Evolutionary conservation across 768 basidiomycete species (phyloP).

Genomic region (Termitomyces sp.): DNA sequence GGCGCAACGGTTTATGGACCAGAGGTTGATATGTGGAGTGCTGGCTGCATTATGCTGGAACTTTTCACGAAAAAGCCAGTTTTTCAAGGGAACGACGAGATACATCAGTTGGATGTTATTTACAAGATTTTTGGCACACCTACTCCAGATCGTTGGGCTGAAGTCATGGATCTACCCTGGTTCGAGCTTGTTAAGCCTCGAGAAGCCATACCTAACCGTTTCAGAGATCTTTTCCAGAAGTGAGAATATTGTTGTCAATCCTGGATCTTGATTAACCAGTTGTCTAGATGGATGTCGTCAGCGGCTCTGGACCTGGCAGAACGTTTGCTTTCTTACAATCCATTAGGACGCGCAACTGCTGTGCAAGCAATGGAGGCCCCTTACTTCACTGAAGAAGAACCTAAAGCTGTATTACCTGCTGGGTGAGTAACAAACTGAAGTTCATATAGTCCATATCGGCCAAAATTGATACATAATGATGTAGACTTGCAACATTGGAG

Average conservation of each 20-base stretch:
- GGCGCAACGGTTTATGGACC: slow-evolving; percentile 96
- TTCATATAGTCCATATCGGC: neutral
- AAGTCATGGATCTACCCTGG: slow-evolving; percentile 85
- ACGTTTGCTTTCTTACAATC: slow-evolving; percentile 75
- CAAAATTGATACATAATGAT: slow-evolving; percentile 2
- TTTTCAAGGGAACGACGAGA: slow-evolving; percentile 98
- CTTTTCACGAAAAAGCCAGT: slow-evolving; percentile 91
- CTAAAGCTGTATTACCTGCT: slow-evolving; percentile 63
- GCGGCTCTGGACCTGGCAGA: slow-evolving; percentile 87
- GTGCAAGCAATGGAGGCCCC: slow-evolving; percentile 71
- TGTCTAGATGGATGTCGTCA: slow-evolving; percentile 73
- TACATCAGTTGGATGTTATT: slow-evolving; percentile 92
- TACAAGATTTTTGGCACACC: slow-evolving; percentile 92
- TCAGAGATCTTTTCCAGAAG: slow-evolving; percentile 85
- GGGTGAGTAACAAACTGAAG: slow-evolving; percentile 50
- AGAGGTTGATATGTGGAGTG: slow-evolving; percentile 99
- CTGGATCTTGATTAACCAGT: neutral
- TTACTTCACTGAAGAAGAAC: slow-evolving; percentile 83
- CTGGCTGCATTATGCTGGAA: slow-evolving; percentile 99
- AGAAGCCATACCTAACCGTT: slow-evolving; percentile 64
- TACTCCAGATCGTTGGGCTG: slow-evolving; percentile 75
- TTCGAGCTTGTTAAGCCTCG: slow-evolving; percentile 96
- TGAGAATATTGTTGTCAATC: slow-evolving; percentile 25
- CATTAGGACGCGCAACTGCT: slow-evolving; percentile 69
- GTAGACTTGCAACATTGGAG: slow-evolving; percentile 70